Conservation (phyloP, 352 stramenopile species). For the Globisporangium orthogonon region DNA sequence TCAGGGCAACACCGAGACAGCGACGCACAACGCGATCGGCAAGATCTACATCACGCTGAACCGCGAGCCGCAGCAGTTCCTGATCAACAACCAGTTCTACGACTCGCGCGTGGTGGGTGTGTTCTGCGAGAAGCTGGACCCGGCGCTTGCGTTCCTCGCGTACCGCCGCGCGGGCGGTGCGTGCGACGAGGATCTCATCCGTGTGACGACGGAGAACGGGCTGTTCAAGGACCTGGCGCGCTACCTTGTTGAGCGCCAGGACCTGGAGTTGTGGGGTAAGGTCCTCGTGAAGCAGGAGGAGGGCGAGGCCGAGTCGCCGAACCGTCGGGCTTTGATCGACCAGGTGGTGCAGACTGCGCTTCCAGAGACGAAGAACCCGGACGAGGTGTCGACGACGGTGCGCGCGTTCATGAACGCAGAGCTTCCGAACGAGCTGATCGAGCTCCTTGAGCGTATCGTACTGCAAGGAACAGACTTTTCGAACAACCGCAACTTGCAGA, state of each 20-base stretch:
- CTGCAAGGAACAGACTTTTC: conserved; percentile 99
- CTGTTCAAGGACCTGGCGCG: conserved; percentile 99
- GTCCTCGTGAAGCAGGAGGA: conserved; percentile 92
- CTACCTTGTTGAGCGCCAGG: conserved; percentile 99
- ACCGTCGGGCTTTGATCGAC: conserved; percentile 96
- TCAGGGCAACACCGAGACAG: conserved; percentile 98
- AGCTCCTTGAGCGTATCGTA: conserved; percentile 99
- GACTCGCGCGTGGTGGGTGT: conserved; percentile 98
- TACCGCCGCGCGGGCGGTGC: conserved; percentile 98
- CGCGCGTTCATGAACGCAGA: conserved; percentile 99
- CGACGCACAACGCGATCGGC: conserved; percentile 99
- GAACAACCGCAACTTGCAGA: conserved; percentile 99
- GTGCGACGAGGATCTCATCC: conserved; percentile 99
- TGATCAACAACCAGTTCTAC: conserved; percentile 99
- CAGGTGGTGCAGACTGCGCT: conserved; percentile 99
- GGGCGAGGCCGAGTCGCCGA: conserved; percentile 86
- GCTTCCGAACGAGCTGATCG: conserved; percentile 98
- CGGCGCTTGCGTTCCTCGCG: conserved; percentile 97
- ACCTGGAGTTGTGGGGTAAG: conserved; percentile 98
- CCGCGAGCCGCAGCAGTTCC: conserved; percentile 98
- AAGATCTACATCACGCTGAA: conserved; percentile 99
- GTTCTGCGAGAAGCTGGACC: conserved; percentile 99
- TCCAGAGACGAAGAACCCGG: conserved; percentile 97
- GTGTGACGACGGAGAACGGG: conserved; percentile 98
- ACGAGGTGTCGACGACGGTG: conserved; percentile 99